Evolutionary conservation across 345 rosid genomes (phyloP).

Genomic region (Eucalyptus guilfoylei): DNA sequence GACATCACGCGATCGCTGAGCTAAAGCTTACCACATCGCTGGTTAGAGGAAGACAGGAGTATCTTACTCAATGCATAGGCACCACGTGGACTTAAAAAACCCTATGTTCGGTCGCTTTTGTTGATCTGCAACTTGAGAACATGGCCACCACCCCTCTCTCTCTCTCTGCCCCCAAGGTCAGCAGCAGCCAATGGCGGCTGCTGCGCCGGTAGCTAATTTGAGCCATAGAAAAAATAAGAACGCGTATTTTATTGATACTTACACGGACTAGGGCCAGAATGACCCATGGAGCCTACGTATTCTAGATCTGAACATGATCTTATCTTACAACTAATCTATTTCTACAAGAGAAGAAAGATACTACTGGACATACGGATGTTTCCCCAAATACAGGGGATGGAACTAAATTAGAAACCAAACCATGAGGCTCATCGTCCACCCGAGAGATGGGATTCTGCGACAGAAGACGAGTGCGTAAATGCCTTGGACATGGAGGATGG

Average conservation of each 20-base stretch:
- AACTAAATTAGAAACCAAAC: background rate
- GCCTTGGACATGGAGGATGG: background rate
- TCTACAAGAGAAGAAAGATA: background rate
- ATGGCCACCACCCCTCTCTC: no score
- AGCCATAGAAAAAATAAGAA: background rate
- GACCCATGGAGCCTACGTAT: background rate
- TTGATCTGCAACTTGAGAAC: no score
- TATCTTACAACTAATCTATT: background rate
- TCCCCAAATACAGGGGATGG: background rate
- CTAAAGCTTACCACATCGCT: no score
- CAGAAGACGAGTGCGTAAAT: constrained; percentile 17
- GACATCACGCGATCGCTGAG: no score
- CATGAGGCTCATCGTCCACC: constrained; percentile 27
- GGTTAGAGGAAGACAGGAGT: no score
- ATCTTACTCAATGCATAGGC: no score
- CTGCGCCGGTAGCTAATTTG: background rate
- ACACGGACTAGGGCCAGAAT: background rate
- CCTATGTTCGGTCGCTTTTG: no score
- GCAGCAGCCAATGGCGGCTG: background rate
- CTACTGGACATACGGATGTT: background rate
- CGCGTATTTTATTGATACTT: background rate
- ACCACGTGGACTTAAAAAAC: no score
- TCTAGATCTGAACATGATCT: background rate
- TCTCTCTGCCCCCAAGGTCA: no score
- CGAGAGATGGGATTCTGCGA: constrained; percentile 43